Conservation (phyloP, 2,329 filamentous ascomycete species). For the Graphilbum sp. region DNA sequence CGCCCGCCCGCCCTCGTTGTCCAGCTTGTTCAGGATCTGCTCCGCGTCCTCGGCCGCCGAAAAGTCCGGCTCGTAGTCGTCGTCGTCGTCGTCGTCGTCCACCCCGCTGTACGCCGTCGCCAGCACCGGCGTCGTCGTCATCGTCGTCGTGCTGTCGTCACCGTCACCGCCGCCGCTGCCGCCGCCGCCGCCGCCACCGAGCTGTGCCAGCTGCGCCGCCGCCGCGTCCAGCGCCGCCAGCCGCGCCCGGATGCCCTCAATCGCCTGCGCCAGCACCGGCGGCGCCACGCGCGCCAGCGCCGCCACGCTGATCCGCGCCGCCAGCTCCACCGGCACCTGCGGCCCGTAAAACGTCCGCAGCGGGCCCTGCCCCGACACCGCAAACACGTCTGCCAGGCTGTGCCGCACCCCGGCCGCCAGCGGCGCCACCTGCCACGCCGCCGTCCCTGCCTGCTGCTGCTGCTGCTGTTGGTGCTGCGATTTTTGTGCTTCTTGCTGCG, state of each 20-base stretch:
- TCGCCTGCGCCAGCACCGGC: conserved; percentile 51
- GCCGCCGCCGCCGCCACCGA: conserved; percentile 42
- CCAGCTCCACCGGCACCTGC: conserved; percentile 56
- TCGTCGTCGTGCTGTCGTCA: too few relatives aligned
- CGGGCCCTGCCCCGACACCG: conserved; percentile 59
- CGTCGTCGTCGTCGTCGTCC: conserved; percentile 53
- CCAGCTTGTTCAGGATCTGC: conserved; percentile 62
- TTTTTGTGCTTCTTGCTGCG: too few relatives aligned
- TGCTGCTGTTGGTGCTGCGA: too few relatives aligned
- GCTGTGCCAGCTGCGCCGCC: too few relatives aligned
- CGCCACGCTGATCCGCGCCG: conserved; percentile 67
- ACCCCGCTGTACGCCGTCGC: conserved; percentile 34
- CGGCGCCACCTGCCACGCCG: conserved; percentile 43
- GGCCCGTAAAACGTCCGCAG: conserved; percentile 72
- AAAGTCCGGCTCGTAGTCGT: conserved; percentile 86
- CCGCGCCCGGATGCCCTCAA: conserved; percentile 40
- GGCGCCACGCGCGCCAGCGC: conserved; percentile 58
- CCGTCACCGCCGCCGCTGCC: conserved; percentile 59
- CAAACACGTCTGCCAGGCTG: conserved; percentile 72
- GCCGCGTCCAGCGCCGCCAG: conserved; percentile 27
- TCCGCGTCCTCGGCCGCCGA: conserved; percentile 61
- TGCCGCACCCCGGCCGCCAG: conserved; percentile 54
- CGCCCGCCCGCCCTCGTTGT: conserved; percentile 40
- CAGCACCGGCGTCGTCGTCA: too few relatives aligned
- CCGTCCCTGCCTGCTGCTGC: conserved; percentile 12